Percentiles rank a stretch among this genome's conserved stretches.
These are phyloP conservation scores for Termitomyces sp. DNA, from an alignment of 768 basidiomycete species.

Conservation along the genomic window DNA sequence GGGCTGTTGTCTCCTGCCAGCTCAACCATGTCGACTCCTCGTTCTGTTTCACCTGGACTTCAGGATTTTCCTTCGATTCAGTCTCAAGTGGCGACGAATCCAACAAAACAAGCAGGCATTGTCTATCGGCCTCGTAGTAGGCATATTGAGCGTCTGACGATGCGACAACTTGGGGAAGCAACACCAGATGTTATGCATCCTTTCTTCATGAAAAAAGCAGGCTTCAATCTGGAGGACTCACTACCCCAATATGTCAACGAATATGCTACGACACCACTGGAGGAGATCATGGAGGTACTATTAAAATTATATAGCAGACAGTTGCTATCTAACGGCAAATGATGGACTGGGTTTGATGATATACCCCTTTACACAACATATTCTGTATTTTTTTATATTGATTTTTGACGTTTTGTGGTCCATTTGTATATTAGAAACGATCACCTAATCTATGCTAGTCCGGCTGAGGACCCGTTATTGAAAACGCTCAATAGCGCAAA, in stretches of 20 bases:
- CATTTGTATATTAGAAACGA: background rate
- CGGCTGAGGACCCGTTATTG: slow-evolving; percentile 36
- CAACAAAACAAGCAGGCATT: slow-evolving; percentile 27
- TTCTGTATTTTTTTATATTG: background rate
- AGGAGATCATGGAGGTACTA: slow-evolving; percentile 80
- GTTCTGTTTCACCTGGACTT: slow-evolving; percentile 3
- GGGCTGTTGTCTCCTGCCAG: slow-evolving; percentile 17
- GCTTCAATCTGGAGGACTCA: slow-evolving; percentile 80
- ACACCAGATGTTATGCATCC: slow-evolving; percentile 87
- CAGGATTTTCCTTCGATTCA: slow-evolving; percentile 13
- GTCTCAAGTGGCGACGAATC: background rate
- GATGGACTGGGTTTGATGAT: slow-evolving; percentile 4
- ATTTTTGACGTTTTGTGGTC: background rate
- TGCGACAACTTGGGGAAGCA: slow-evolving; percentile 86
- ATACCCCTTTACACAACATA: background rate
- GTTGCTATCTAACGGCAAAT: slow-evolving; percentile 36
- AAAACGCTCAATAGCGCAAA: slow-evolving; percentile 93
- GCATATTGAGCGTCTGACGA: slow-evolving; percentile 74
- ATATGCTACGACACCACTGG: slow-evolving; percentile 78
- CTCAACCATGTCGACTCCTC: slow-evolving; percentile 12
- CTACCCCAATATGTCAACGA: slow-evolving; percentile 87
- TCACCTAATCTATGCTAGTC: slow-evolving; percentile 16
- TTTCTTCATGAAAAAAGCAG: slow-evolving; percentile 81
- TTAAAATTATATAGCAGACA: slow-evolving; percentile 77
- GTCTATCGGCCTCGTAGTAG: slow-evolving; percentile 56